These are phyloP conservation scores for Asterophora lycoperdoides DNA, from an alignment of 768 basidiomycete genomes.

Conservation along the genomic window DNA sequence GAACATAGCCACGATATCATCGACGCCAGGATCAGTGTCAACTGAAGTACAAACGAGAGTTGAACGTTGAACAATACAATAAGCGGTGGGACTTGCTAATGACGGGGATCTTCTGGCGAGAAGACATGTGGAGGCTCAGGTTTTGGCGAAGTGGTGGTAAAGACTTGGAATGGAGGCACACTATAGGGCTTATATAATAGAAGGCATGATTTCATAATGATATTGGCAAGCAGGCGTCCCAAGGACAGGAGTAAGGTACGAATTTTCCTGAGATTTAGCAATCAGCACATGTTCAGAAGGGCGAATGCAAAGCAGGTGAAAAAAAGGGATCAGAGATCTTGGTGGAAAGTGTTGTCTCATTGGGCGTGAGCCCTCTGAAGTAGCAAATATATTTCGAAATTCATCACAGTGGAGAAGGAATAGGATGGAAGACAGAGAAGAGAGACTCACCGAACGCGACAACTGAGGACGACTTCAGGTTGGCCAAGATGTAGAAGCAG, in stretches of 20 bases:
- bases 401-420: constrained; percentile 29
- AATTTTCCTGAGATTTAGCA: neutral
- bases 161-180: no score
- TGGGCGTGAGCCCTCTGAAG: constrained; percentile 71
- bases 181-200: neutral
- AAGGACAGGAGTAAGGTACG: neutral
- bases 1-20: constrained; percentile 76
- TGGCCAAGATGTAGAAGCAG: neutral
- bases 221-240: neutral
- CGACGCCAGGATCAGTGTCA: constrained; percentile 85
- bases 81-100: constrained; percentile 50
- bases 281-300: neutral
- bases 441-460: constrained; percentile 1
- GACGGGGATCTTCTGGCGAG: constrained; percentile 40
- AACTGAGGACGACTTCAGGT: neutral
- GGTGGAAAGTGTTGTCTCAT: constrained; percentile 79
- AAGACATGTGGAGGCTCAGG: neutral
- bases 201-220: neutral
- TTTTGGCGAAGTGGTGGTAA: no score
- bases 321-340: constrained; percentile 66
- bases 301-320: neutral
- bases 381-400: constrained; percentile 71
- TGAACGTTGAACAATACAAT: neutral
- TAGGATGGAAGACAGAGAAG: neutral
- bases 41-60: constrained; percentile 36